Percentiles rank a stretch among this genome's conserved stretches.
These are phyloP conservation scores for Talaromyces atroroseus DNA, from an alignment of 2,329 filamentous ascomycete species.

Conservation along the genomic window DNA sequence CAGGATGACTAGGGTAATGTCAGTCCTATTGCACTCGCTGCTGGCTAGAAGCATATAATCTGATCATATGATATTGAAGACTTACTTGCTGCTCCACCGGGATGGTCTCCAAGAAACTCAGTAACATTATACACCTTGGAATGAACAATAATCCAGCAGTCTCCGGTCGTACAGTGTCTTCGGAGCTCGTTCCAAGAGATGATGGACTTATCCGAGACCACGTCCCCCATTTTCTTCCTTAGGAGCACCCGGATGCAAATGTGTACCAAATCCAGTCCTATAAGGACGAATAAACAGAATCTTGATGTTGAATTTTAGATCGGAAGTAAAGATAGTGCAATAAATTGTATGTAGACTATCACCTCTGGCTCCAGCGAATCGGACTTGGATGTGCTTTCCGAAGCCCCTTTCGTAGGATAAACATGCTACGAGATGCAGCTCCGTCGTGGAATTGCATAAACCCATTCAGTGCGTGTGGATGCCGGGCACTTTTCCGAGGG, in stretches of 20 bases:
- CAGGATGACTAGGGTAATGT: not conserved
- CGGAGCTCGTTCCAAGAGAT: slow-evolving; percentile 3
- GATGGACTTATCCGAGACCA: not conserved
- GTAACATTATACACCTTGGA: slow-evolving; percentile 92
- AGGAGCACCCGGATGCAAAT: not conserved
- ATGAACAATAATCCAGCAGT: slow-evolving; percentile 52
- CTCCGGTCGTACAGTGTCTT: slow-evolving; percentile 1
- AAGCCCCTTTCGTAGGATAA: not conserved
- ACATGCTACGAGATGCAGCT: too few species aligned
- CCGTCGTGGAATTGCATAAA: not conserved
- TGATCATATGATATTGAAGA: not conserved
- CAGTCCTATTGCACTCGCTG: not conserved
- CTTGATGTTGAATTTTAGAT: too few species aligned
- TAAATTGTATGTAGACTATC: not conserved
- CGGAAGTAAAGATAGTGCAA: too few species aligned
- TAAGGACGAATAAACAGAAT: not conserved
- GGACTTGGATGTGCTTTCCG: not conserved
- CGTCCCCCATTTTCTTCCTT: not conserved
- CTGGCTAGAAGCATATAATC: too few species aligned
- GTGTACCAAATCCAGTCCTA: not conserved
- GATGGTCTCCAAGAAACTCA: slow-evolving; percentile 82
- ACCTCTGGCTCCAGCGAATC: not conserved
- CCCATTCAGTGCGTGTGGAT: not conserved
- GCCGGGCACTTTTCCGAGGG: not conserved
- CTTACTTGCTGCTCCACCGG: slow-evolving; percentile 57